These are phyloP conservation scores for Chlorella sp. DNA, from an alignment of 139 green algal species.

Conservation along the genomic window DNA sequence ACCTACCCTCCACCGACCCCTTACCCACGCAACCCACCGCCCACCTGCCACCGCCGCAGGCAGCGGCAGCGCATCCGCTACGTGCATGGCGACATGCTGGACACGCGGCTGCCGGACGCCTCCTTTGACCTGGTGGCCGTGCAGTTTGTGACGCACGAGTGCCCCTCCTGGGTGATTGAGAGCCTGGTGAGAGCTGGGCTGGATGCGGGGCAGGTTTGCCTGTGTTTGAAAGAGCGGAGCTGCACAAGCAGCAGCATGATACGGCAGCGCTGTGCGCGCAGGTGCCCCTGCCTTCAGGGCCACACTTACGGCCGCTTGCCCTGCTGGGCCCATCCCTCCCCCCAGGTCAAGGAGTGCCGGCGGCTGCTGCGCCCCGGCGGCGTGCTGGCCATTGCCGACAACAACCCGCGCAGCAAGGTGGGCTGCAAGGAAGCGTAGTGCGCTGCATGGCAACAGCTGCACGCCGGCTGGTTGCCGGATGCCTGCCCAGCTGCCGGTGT, in stretches of 20 bases:
- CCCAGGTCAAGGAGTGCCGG: constrained; percentile 62
- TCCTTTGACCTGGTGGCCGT: constrained; percentile 82
- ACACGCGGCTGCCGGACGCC: constrained; percentile 56
- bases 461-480: no score
- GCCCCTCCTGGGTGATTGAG: constrained; percentile 55
- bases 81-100: constrained; percentile 76
- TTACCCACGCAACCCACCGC: not conserved
- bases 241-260: no score
- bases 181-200: constrained; percentile 16
- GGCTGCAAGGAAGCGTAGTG: no score
- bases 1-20: no score
- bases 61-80: constrained; percentile 66
- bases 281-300: no score
- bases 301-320: no score
- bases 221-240: no score
- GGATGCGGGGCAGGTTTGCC: no score
- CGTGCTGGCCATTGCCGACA: constrained; percentile 80
- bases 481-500: no score
- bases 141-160: constrained; percentile 91
- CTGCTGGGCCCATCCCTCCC: no score
- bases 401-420: constrained; percentile 73
- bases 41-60: not conserved
- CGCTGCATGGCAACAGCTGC: no score
- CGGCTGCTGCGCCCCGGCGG: constrained; percentile 82
- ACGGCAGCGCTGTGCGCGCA: no score